Evolutionary conservation across 192 early-diverging fungal genomes (phyloP), one percentile per base, ranked within the genome.

Genomic region (Coemansia sp.): DNA sequence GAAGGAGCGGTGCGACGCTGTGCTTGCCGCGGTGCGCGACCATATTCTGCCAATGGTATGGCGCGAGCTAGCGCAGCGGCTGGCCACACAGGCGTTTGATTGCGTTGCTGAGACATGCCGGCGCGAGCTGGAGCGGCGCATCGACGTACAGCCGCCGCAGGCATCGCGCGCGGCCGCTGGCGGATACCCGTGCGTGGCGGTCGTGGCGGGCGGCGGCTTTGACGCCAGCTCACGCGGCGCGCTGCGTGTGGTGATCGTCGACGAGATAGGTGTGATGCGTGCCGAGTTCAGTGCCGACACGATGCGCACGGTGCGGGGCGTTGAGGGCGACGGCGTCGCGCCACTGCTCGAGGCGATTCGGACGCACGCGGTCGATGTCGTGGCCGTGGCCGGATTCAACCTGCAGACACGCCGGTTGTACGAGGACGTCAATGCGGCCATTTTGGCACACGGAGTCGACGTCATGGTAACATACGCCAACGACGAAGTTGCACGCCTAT

Each of bases 401-500:
- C 67, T 87, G 25, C 71, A 79, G 50, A 89, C 91, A 2, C 86
- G 88, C 23, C 78, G 85, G 26, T 67, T 98, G 48, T 66, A 88
- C 19, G 83, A 84, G 44, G 81, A 83, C 19, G 80, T 91, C 30
- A 63, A 80, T 50, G 76, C 67, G 18, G 60, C 77, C 27, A 68
- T 84, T 25, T 19, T 46, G 17, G 77, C 78, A 9, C 48, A 73
- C 14, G 36, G 64, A 24, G 83, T 82, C 40, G 76, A 82, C 30
- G 49, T 82, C 1, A 3, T 74, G 5, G 78, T 96, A 20, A 77
- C 83, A 3, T 83, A 93, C 49, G 85, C 88, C 9, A 83, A 88
- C 40, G 96, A 99, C 72, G 91, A 95, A 51, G 84, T 85, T 0
- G 94, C 96, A 1, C 80, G 89, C 15, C 58, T 96, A 8, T 93